A percentile compares a stretch with the other conserved stretches of the same genome.
Conservation (phyloP, 192 early-diverging fungal species). For the Mortierella alpina region DNA sequence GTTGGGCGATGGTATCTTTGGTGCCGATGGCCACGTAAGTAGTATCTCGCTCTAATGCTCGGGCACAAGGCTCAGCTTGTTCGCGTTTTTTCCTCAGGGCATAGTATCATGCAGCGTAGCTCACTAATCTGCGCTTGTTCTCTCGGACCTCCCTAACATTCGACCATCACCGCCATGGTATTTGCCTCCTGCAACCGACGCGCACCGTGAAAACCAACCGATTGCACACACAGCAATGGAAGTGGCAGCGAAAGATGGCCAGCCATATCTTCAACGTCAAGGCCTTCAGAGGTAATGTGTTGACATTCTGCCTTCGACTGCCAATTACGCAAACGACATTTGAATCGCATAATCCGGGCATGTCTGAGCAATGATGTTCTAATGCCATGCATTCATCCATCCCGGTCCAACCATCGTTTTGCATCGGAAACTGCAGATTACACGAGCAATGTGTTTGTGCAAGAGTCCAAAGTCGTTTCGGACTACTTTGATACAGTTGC, state of each 20-base stretch:
- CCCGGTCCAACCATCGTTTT: no score
- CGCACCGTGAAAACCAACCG: background rate
- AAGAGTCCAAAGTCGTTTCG: conserved; percentile 29
- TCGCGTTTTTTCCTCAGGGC: background rate
- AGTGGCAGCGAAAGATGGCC: conserved; percentile 48
- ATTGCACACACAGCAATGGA: conserved; percentile 19
- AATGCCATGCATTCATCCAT: background rate
- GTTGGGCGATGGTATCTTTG: conserved; percentile 43
- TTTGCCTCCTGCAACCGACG: no score
- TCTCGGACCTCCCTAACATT: no score
- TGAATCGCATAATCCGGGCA: background rate
- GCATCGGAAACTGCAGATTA: conserved; percentile 11
- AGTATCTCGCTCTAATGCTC: no score
- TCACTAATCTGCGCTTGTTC: background rate
- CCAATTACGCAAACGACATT: background rate
- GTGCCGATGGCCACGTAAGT: conserved; percentile 35
- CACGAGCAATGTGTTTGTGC: conserved; percentile 46
- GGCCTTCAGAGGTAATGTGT: conserved; percentile 30
- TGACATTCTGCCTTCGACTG: background rate
- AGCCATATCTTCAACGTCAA: conserved; percentile 50
- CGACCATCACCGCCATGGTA: no score
- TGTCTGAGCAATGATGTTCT: background rate
- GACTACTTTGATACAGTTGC: conserved; percentile 40
- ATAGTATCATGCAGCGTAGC: background rate
- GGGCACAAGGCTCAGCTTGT: no score